Evolutionary conservation across 2,329 filamentous ascomycete species (phyloP), one percentile per base, ranked within the genome.

Genomic region (Pseudopithomyces chartarum): DNA sequence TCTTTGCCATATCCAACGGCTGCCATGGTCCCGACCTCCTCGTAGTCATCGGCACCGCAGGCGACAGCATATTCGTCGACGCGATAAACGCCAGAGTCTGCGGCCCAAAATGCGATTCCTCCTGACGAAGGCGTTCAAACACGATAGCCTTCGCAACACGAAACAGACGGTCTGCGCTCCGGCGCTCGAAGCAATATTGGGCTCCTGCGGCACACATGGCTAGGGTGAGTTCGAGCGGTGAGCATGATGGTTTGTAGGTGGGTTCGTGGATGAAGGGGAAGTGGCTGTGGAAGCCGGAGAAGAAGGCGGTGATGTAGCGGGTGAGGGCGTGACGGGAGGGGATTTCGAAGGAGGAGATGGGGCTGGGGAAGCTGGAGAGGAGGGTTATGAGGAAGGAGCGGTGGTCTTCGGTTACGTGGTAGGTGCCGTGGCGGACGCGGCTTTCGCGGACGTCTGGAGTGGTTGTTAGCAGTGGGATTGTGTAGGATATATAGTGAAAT

Each of bases 261-360:
- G 71, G 68, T 38, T 60, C 57, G 40, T 75, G 70, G 13, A 75
- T 69, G 52, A 73, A 73, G 0, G 71, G 71, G 15, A 72, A 70
- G 49, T 74, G 71, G 11, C 67, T 68, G 15, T 74, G 70, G 39
- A 73, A 75, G 33, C 73, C 60, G 2, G 59, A 47, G 26, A 73
- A 73, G 49, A 70, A 73, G 7, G 67, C 68, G 2, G 67, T 71
- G 20, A 73, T 67, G 39, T 73, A 71, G 23, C 69, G 62, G 2
- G 69, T 69, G 15, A 71, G 56, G 10, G 69, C 62, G 53, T 71
- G 68, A 15, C 68, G 63, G 2, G 69, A 73, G 1, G 69, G 69
- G 17, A 73, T 66, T 26, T 65, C 64, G n/a, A 70, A 73, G 8
- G 60, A 50, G 2, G 63, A 61, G 20, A 70, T 68, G 2, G 66